These are phyloP conservation scores for Didymella exigua DNA, from an alignment of 2,329 filamentous ascomycete genomes.

Conservation along the genomic window DNA sequence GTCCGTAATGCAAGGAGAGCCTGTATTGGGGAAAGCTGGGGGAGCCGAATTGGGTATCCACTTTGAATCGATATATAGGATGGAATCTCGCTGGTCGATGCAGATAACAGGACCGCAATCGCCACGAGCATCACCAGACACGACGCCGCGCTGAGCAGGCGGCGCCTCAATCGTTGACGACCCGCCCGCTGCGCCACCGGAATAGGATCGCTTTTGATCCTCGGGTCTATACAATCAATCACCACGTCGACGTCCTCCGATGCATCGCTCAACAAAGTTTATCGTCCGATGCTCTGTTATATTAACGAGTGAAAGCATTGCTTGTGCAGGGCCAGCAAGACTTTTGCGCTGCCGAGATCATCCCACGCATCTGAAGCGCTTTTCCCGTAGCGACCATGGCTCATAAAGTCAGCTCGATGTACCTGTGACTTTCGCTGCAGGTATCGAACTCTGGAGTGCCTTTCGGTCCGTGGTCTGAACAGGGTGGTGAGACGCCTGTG, in stretches of 20 bases:
- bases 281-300: background rate
- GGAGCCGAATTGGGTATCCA: background rate
- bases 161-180: background rate
- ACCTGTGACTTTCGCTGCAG: background rate
- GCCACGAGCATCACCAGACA: background rate
- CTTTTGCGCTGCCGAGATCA: background rate
- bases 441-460: background rate
- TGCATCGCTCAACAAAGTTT: background rate
- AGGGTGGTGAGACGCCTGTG: background rate
- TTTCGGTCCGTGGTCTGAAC: background rate
- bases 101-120: background rate
- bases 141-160: background rate
- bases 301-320: background rate
- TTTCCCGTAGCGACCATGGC: background rate
- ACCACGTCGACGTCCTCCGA: background rate
- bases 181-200: background rate
- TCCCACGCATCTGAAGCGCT: background rate
- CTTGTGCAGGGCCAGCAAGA: slow-evolving; percentile 1
- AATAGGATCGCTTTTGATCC: background rate
- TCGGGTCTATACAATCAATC: background rate
- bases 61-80: background rate
- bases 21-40: background rate
- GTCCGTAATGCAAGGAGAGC: slow-evolving; percentile 8
- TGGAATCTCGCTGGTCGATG: background rate
- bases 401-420: background rate